Conservation (phyloP, 148 eudicot species). For the Rhododendron kiyosumense region DNA sequence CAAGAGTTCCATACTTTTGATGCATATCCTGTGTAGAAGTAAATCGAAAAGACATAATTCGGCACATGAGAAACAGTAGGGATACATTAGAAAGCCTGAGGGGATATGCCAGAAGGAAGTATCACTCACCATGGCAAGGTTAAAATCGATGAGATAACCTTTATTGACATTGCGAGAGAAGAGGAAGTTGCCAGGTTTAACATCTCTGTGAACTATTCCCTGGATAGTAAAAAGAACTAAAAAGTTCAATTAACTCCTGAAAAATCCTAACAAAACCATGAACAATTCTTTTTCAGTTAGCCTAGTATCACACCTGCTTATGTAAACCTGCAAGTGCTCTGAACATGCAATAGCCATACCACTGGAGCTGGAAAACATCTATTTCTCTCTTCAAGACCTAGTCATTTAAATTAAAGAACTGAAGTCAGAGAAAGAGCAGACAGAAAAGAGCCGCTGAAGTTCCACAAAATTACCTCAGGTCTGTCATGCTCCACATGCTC, state of each 20-base stretch:
- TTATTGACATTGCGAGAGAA: constrained; percentile 55
- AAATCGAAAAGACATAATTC: neutral
- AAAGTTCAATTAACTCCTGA: constrained; percentile 7
- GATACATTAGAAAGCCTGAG: neutral
- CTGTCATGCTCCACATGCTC: constrained; percentile 91
- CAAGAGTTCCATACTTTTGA: constrained; percentile 44
- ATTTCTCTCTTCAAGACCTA: constrained; percentile 78
- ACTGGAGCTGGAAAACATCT: constrained; percentile 55
- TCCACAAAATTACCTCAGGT: constrained; percentile 59
- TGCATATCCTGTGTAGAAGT: constrained; percentile 58
- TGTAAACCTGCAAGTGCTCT: constrained; percentile 85
- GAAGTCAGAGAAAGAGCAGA: constrained; percentile 2
- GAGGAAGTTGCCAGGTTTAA: constrained; percentile 95
- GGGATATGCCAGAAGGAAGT: neutral
- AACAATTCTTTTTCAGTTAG: neutral
- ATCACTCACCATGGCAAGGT: constrained; percentile 69
- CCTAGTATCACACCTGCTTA: constrained; percentile 55
- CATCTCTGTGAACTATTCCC: constrained; percentile 91
- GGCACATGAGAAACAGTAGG: neutral
- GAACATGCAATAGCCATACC: constrained; percentile 95
- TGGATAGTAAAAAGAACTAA: constrained; percentile 23
- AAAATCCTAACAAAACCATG: constrained; percentile 2
- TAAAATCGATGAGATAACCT: constrained; percentile 91
- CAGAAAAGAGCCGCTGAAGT: neutral
- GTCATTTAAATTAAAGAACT: neutral